Base-by-base conservation (phyloP, 2,329 filamentous ascomycete species). In the Taxawa tesnikishii region DNA sequence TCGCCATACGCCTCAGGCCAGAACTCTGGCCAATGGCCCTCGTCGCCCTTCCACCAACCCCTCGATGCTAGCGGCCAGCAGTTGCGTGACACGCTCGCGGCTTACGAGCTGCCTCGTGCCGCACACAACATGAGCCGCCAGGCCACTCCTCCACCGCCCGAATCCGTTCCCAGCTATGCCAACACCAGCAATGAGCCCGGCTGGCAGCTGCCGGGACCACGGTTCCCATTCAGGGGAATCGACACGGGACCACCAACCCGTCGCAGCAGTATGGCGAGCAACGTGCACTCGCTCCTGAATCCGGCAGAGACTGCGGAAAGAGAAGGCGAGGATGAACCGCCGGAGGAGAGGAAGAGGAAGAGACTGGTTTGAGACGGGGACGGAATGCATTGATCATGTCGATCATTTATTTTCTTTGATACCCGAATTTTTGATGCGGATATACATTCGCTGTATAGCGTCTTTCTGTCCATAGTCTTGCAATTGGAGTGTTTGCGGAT, bases 221-320 rank as follows among this genome's bases (percentile, higher is more conserved):
- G 60, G 27, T 68, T 59, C 34, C 59, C 63, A 0, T 64, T 64
- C 46, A 60, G 59, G 44, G 54, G 55, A 13, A 54, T 65, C 28
- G 65, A 68, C 33, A 62, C 66, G 4, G 68, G 64, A 1, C 74
- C 76, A 3, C 72, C 73, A n/a, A 80, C 75, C 6, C 59, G 77
- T 33, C 64, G 76, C 38, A 75, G 73, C 15, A 80, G 75, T 46
- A 80, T 81, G 76, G 76, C 76, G 5, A 79, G 75, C 43, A 80
- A 76, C 43, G 70, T 78, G 14, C 73, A 78, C 49, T 74, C 68
- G 5, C 53, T 81, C 15, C 61, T 81, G 1, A 81, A 81, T 43
- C 77, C 76, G 5, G 73, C 75, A 10, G 75, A 79, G 42, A 79
- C 75, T 1, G 71, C 69, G 2, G 76, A 80, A 51, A 56, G 73